phyloP scores from a whole-genome alignment of 371 early-diverging fungal genomes.

The Mortierella sp. region DNA sequence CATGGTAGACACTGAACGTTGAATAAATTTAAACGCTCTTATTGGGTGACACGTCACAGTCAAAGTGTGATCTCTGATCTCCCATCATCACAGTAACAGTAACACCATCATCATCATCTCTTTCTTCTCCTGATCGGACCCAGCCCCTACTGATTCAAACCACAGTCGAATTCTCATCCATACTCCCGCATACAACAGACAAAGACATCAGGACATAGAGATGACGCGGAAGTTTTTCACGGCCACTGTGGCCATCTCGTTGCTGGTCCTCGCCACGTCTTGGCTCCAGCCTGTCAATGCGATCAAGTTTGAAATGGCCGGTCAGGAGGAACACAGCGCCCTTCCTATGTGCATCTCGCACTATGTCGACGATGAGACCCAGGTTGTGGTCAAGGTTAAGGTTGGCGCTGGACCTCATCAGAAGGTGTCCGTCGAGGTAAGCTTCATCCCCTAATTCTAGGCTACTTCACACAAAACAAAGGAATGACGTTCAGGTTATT shows the following conservation, averaged over 20 bases:
- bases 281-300: constrained; percentile 55
- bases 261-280: constrained; percentile 20
- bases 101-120: constrained; percentile 6
- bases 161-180: no score
- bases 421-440: constrained; percentile 77
- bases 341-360: constrained; percentile 75
- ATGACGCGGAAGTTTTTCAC: constrained; percentile 35
- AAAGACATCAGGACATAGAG: no score
- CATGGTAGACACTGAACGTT: neutral
- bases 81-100: neutral
- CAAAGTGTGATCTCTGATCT: no score
- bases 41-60: constrained; percentile 20
- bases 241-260: constrained; percentile 34
- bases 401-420: constrained; percentile 76
- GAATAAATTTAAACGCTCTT: neutral
- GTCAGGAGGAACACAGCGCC: constrained; percentile 56
- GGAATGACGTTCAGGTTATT: neutral
- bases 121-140: neutral
- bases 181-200: no score
- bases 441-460: neutral
- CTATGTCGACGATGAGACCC: constrained; percentile 75
- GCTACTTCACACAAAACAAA: constrained; percentile 1
- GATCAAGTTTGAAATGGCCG: constrained; percentile 81
- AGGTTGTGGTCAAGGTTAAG: constrained; percentile 79
- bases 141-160: neutral